A percentile compares a stretch with the other conserved stretches of the same genome.
phyloP scores from a whole-genome alignment of 1,139 yeast genomes.

The Lodderomyces metapsilosis region DNA sequence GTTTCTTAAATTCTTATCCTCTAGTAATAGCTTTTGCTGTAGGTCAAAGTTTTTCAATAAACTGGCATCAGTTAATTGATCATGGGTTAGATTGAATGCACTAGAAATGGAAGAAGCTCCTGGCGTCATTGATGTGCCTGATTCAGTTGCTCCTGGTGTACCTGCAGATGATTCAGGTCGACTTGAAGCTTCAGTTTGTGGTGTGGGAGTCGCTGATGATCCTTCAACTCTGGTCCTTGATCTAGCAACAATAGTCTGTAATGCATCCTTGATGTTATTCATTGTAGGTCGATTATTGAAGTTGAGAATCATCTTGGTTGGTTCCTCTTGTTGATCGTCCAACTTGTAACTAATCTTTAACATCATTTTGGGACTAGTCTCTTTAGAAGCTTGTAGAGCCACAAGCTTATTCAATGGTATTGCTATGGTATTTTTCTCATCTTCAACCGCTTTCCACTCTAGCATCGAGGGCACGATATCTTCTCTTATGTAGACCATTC shows the following conservation, averaged over 20 bases:
- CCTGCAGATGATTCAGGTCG: conserved; percentile 9
- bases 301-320: conserved; percentile 51
- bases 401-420: conserved; percentile 53
- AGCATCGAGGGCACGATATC: conserved; percentile 64
- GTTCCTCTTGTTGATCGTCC: conserved; percentile 26
- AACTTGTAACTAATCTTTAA: conserved; percentile 53
- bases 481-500: conserved; percentile 64
- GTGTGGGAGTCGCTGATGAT: conserved; percentile 28
- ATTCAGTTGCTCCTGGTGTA: conserved; percentile 7
- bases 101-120: conserved; percentile 5
- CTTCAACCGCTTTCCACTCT: conserved; percentile 70
- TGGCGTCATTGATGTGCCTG: conserved; percentile 6
- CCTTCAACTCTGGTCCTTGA: conserved; percentile 35
- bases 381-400: conserved; percentile 75
- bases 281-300: conserved; percentile 73
- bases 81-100: conserved; percentile 22
- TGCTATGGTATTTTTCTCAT: conserved; percentile 43
- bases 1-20: conserved; percentile 66
- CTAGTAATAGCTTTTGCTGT: conserved; percentile 74
- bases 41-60: conserved; percentile 68
- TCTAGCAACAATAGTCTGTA: conserved; percentile 72
- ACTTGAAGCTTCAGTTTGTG: conserved; percentile 11
- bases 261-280: conserved; percentile 68
- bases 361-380: conserved; percentile 66
- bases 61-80: conserved; percentile 36